A percentile compares a stretch with the other conserved stretches of the same genome.
Conservation (phyloP, 306 rosid genomes). For the Comarum palustre region DNA sequence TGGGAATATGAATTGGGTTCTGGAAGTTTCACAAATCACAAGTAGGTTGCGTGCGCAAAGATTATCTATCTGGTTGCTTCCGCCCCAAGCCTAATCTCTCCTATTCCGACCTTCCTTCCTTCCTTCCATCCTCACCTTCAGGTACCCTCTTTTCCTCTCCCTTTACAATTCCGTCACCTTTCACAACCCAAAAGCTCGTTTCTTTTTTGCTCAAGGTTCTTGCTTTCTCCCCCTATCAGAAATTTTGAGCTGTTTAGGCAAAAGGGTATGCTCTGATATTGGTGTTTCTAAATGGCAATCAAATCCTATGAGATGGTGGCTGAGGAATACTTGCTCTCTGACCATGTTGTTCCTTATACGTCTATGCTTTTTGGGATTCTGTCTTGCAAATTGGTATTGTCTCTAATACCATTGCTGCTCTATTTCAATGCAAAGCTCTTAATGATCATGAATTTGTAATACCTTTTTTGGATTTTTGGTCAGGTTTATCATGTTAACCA, state of each 20-base stretch:
- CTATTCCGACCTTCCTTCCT: neutral
- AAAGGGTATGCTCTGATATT: conserved; percentile 33
- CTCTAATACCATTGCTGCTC: neutral
- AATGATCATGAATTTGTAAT: neutral
- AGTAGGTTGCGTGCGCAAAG: conserved; percentile 11
- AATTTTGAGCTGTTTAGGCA: conserved; percentile 13
- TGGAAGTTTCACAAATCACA: conserved; percentile 7
- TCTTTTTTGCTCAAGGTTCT: neutral
- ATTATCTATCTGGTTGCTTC: neutral
- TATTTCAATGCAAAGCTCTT: neutral
- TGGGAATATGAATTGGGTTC: neutral
- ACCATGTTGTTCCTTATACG: conserved; percentile 57
- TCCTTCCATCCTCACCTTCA: neutral
- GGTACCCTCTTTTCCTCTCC: neutral
- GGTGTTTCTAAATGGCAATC: conserved; percentile 54
- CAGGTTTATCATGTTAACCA: conserved; percentile 75
- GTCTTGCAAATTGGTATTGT: conserved; percentile 77
- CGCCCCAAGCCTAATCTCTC: conserved; percentile 4
- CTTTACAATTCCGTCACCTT: neutral
- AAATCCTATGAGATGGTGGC: conserved; percentile 59
- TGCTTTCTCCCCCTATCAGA: neutral
- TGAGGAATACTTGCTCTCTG: conserved; percentile 58
- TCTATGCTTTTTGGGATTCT: conserved; percentile 66
- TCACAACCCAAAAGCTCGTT: neutral
- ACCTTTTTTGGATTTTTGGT: neutral